Conservation (phyloP, 495 filamentous ascomycete species). For the Podospora bellae-mahoneyi region DNA sequence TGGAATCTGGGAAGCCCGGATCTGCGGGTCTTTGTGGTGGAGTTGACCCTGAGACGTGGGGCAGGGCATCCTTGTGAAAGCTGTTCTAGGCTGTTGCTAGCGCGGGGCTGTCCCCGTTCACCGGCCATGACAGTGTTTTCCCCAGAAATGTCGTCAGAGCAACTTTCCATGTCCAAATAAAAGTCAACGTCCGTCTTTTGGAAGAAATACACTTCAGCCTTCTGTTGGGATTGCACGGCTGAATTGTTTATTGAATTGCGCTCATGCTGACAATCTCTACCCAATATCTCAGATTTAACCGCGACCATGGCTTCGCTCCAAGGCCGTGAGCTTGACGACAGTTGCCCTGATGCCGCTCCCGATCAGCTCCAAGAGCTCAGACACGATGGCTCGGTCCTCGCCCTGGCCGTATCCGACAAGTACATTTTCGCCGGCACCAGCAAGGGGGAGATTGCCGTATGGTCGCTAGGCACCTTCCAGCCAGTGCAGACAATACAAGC, state of each 20-base stretch:
- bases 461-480: constrained; percentile 83
- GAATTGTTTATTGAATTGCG: background rate
- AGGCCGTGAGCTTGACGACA: constrained; percentile 35
- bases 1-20: constrained; percentile 4
- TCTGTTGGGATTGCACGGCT: background rate
- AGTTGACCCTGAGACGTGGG: constrained; percentile 19
- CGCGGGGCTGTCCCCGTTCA: constrained; percentile 15
- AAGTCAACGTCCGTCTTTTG: background rate
- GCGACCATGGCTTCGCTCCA: constrained; percentile 37
- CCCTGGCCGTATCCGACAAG: constrained; percentile 60
- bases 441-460: constrained; percentile 86
- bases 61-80: constrained; percentile 6
- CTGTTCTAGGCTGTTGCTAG: constrained; percentile 13
- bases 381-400: constrained; percentile 69
- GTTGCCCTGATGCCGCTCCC: constrained; percentile 44
- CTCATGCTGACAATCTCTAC: background rate
- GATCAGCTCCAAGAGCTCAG: constrained; percentile 64
- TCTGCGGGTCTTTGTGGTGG: constrained; percentile 4
- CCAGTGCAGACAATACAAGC: constrained; percentile 71
- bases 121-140: constrained; percentile 1
- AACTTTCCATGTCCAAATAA: background rate
- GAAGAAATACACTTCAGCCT: background rate
- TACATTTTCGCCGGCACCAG: constrained; percentile 85
- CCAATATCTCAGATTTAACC: constrained; percentile 6
- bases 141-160: constrained; percentile 21